Evolutionary conservation across 106 monocot genomes (phyloP).

Genomic region (Dioscorea zingiberensis): DNA sequence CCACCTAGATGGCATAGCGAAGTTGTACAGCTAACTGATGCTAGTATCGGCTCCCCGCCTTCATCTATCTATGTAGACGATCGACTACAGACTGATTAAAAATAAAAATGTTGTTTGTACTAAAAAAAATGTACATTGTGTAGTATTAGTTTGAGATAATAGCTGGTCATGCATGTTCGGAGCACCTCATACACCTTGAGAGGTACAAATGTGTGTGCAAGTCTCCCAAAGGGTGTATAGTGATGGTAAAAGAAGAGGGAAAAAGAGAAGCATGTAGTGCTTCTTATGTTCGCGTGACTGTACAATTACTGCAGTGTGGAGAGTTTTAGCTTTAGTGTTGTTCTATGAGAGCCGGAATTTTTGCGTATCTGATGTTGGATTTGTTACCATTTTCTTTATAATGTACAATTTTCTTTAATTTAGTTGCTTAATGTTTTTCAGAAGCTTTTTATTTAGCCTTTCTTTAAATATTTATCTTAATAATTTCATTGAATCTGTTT

Average conservation of each 20-base stretch:
- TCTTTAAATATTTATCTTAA: background rate
- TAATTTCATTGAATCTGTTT: no score
- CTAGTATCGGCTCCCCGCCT: conserved; percentile 22
- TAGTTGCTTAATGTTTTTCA: background rate
- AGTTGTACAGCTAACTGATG: conserved; percentile 63
- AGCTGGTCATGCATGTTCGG: background rate
- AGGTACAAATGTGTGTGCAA: conserved; percentile 18
- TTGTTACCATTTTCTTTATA: background rate
- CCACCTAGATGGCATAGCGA: conserved; percentile 33
- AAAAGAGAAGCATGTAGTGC: conserved; percentile 12
- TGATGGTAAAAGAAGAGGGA: background rate
- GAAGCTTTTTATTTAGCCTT: background rate
- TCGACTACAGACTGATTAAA: conserved; percentile 17
- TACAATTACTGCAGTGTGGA: conserved; percentile 23
- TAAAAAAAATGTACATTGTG: conserved; percentile 31
- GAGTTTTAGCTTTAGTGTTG: conserved; percentile 1
- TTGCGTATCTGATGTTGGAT: background rate
- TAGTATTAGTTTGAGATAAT: conserved; percentile 25
- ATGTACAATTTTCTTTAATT: background rate
- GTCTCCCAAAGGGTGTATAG: conserved; percentile 20
- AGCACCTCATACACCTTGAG: conserved; percentile 11
- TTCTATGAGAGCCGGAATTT: background rate
- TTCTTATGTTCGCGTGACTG: conserved; percentile 14
- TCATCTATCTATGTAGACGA: conserved; percentile 18
- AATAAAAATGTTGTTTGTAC: conserved; percentile 32